Evolutionary conservation across 345 rosid genomes (phyloP).

Genomic region (Brassica juncea): DNA sequence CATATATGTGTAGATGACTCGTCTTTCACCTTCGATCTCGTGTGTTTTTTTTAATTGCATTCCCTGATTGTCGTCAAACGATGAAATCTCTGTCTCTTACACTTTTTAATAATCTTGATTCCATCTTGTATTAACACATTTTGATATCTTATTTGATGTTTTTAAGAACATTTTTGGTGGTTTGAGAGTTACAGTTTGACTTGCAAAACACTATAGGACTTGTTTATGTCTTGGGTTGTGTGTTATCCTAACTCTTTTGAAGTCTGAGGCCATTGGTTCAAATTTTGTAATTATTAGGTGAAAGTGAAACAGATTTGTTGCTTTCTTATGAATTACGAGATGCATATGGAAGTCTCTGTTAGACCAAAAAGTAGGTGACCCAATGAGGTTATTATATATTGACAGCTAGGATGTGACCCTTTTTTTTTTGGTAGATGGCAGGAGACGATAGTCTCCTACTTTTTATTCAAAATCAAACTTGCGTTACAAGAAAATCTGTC

Average conservation of each 20-base stretch:
- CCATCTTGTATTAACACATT: constrained; percentile 9
- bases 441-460: no score
- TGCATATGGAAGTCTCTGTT: not conserved
- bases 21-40: constrained; percentile 25
- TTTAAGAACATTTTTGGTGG: constrained; percentile 1
- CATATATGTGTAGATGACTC: constrained; percentile 38
- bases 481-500: no score
- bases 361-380: constrained; percentile 18
- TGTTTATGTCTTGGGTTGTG: not conserved
- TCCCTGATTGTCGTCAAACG: constrained; percentile 26
- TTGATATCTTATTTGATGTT: constrained; percentile 5
- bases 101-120: constrained; percentile 17
- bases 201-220: not conserved
- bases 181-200: constrained; percentile 4
- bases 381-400: not conserved
- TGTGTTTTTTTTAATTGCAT: constrained; percentile 15
- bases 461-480: no score
- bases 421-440: no score
- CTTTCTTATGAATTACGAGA: not conserved
- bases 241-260: not conserved
- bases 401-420: constrained; percentile 24
- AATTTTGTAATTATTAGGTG: constrained; percentile 1
- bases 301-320: constrained; percentile 29
- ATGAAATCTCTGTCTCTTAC: constrained; percentile 7
- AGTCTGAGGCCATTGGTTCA: constrained; percentile 15